A percentile compares a stretch with the other conserved stretches of the same genome.
Conservation (phyloP, 805 yeast species). For the Zygosaccharomyces pseudorouxii region DNA sequence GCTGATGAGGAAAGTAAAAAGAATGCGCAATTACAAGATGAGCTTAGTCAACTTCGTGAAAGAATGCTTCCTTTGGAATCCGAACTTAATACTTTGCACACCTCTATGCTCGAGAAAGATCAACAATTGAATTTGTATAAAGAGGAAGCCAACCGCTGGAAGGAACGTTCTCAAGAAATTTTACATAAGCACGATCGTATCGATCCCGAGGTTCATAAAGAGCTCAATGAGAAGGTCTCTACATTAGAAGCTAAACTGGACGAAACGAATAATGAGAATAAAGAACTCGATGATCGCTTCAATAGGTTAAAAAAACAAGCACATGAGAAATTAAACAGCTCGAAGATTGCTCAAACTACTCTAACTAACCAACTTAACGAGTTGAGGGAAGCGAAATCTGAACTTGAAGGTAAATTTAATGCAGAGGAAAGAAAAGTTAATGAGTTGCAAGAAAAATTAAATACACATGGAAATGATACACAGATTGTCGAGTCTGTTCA, state of each 20-base stretch:
- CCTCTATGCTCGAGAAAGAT: constrained; percentile 31
- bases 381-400: constrained; percentile 34
- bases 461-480: constrained; percentile 1
- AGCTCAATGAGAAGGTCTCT: constrained; percentile 21
- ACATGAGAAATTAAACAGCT: constrained; percentile 33
- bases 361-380: constrained; percentile 38
- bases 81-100: constrained; percentile 36
- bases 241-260: constrained; percentile 25
- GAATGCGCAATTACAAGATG: constrained; percentile 39
- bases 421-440: constrained; percentile 12
- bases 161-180: constrained; percentile 21
- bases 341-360: constrained; percentile 35
- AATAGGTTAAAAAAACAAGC: constrained; percentile 34
- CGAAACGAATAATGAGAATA: constrained; percentile 25
- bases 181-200: constrained; percentile 17
- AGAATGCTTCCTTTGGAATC: constrained; percentile 45
- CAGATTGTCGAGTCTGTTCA: constrained; percentile 9
- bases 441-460: constrained; percentile 12
- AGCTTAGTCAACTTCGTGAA: constrained; percentile 32
- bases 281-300: constrained; percentile 33
- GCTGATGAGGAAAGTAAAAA: constrained; percentile 32
- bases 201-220: constrained; percentile 20
- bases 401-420: constrained; percentile 28
- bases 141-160: constrained; percentile 21
- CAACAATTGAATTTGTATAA: constrained; percentile 12